Base-by-base conservation (phyloP, 805 yeast species). In the Kazachstania viticola region DNA sequence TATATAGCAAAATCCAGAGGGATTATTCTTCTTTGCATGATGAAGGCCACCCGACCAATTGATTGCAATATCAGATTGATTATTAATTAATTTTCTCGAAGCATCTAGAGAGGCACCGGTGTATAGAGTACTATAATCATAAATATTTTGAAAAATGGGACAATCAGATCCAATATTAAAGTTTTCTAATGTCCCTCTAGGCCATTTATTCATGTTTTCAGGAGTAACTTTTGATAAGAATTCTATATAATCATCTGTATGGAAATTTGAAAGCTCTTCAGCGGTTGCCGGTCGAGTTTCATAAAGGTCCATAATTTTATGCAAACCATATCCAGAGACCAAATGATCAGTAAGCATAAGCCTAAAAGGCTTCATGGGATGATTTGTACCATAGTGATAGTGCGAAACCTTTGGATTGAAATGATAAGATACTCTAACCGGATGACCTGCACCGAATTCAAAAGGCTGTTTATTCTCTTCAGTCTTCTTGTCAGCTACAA, bases 321-420 rank as follows among this genome's bases (percentile, higher is more conserved):
- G 83, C 29, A 88, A 61, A 36, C 83, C 83, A 57, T 91, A 88
- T 11, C 79, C 75, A 21, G 79, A 71, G 32, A 88, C 88, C 39
- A 88, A 62, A 53, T 87, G 95, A 58, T 88, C 96, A 0, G 98
- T 88, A 28, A 88, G 68, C 87, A 85, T 79, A 39, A 91, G 64
- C 42, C 98, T 64, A 56, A 87, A 83, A 12, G 98, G 98, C 55
- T 88, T 88, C 98, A 88, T 88, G n/a, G 98, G 98, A 57, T 88
- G 98, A 38, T 75, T 71, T 1, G 82, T 80, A 13, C 98, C 98
- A 55, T 82, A 87, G 49, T 87, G 95, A 56, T 77, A 87, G 41
- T 73, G 70, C 1, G 82, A 67, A 0, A 78, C 93, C 32, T 77
- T 73, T 17, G 85, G 81, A 54, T 85, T 85, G 58, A 71, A 83